phyloP scores from a whole-genome alignment of 768 basidiomycete species.

The Gloeopeniophorella convolvens region DNA sequence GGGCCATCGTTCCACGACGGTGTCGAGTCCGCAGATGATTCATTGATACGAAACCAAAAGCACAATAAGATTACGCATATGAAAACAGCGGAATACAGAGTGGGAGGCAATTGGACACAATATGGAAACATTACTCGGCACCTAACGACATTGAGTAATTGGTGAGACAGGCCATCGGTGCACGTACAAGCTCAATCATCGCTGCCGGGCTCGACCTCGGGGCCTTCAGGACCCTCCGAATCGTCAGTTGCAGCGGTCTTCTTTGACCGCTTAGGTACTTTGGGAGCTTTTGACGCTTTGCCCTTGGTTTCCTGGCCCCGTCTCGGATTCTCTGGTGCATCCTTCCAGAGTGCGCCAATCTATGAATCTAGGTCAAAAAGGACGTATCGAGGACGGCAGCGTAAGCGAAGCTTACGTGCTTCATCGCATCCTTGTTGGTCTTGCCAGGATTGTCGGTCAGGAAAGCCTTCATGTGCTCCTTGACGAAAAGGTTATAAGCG shows the following conservation, averaged over 20 bases:
- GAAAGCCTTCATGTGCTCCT: slow-evolving; percentile 51
- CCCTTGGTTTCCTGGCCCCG: slow-evolving; percentile 46
- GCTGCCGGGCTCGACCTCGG: slow-evolving; percentile 18
- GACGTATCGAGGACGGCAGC: background rate
- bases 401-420: slow-evolving; percentile 27
- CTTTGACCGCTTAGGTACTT: slow-evolving; percentile 26
- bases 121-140: too few relatives aligned
- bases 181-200: slow-evolving; percentile 12
- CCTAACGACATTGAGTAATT: background rate
- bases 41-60: too few relatives aligned
- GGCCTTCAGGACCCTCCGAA: slow-evolving; percentile 2
- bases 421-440: slow-evolving; percentile 50
- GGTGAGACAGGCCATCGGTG: background rate
- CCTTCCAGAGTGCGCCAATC: slow-evolving; percentile 53
- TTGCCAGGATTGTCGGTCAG: slow-evolving; percentile 44
- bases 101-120: background rate
- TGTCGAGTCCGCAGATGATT: too few relatives aligned
- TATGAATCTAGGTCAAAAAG: slow-evolving; percentile 22
- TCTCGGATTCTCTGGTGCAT: slow-evolving; percentile 59
- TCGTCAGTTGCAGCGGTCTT: slow-evolving; percentile 3
- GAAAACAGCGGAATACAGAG: slow-evolving; percentile 7
- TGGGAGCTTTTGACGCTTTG: slow-evolving; percentile 42
- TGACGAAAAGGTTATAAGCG: slow-evolving; percentile 54
- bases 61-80: background rate
- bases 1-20: too few relatives aligned